Evolutionary conservation across 2,329 filamentous ascomycete genomes (phyloP).

Genomic region (Neobulgaria alba): DNA sequence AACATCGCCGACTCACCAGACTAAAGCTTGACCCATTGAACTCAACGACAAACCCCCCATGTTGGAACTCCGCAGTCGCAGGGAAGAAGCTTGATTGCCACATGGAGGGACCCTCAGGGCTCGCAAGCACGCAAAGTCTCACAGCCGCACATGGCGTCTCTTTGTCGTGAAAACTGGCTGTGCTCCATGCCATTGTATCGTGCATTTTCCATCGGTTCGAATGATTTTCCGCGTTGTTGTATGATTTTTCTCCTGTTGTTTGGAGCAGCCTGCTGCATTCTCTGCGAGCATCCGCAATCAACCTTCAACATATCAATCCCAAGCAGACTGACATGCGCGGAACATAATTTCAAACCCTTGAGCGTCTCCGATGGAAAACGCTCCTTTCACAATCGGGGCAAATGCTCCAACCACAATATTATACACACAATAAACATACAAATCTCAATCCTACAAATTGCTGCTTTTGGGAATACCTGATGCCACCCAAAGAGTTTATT

Average conservation of each 20-base stretch:
- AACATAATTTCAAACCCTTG: slow-evolving; percentile 6
- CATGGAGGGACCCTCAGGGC: too few species aligned
- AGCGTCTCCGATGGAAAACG: slow-evolving; percentile 4
- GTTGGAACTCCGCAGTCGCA: slow-evolving; percentile 4
- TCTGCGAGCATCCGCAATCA: not conserved
- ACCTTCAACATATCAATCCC: slow-evolving; percentile 5
- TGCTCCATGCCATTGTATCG: slow-evolving; percentile 2
- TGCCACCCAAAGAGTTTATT: slow-evolving; percentile 3
- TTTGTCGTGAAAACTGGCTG: not conserved
- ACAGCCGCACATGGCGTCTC: slow-evolving; percentile 2
- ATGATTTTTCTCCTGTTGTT: too few species aligned
- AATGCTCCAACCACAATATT: too few species aligned
- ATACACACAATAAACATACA: too few species aligned
- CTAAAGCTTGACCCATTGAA: slow-evolving; percentile 7
- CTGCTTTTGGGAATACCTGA: too few species aligned
- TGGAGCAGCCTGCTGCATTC: too few species aligned
- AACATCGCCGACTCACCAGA: not conserved
- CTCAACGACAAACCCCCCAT: slow-evolving; percentile 3
- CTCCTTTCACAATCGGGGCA: too few species aligned
- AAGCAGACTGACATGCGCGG: slow-evolving; percentile 6
- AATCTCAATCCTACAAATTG: too few species aligned
- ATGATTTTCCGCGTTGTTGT: too few species aligned
- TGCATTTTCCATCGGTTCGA: too few species aligned
- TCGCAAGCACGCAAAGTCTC: too few species aligned
- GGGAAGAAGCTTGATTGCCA: slow-evolving; percentile 20